Conservation (phyloP, 768 basidiomycete species). For the Dentipellis sp. region DNA sequence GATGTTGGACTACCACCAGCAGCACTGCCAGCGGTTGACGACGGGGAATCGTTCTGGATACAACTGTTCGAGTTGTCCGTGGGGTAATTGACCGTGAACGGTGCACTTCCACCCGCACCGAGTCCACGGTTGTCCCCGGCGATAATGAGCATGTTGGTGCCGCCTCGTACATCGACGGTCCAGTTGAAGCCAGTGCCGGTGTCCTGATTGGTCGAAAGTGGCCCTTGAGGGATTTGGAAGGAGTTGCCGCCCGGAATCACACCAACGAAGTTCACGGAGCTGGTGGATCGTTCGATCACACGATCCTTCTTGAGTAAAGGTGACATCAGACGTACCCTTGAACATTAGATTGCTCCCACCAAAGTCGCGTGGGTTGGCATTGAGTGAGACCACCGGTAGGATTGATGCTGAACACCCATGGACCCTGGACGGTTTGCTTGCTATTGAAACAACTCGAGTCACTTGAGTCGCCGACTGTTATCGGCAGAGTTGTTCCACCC, state of each 20-base stretch:
- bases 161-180: conserved; percentile 53
- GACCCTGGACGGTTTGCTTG: conserved; percentile 34
- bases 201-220: conserved; percentile 28
- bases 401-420: conserved; percentile 51
- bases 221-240: conserved; percentile 48
- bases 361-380: conserved; percentile 53
- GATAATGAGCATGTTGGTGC: conserved; percentile 57
- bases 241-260: conserved; percentile 77
- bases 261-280: conserved; percentile 54
- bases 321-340: conserved; percentile 35
- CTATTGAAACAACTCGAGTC: conserved; percentile 56
- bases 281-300: conserved; percentile 17
- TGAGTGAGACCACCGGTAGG: conserved; percentile 60
- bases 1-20: conserved; percentile 71
- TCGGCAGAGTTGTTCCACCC: conserved; percentile 67
- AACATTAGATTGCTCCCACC: conserved; percentile 47
- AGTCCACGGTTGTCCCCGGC: conserved; percentile 59
- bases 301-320: neutral
- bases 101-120: conserved; percentile 58
- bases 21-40: conserved; percentile 67
- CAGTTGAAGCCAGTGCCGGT: conserved; percentile 63
- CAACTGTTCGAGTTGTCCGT: conserved; percentile 44
- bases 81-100: conserved; percentile 46
- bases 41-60: conserved; percentile 51
- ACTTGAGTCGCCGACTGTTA: conserved; percentile 39